A percentile compares a stretch with the other conserved stretches of the same genome.
Conservation (phyloP, 1,139 yeast species). For the Pneumocystis murina region DNA sequence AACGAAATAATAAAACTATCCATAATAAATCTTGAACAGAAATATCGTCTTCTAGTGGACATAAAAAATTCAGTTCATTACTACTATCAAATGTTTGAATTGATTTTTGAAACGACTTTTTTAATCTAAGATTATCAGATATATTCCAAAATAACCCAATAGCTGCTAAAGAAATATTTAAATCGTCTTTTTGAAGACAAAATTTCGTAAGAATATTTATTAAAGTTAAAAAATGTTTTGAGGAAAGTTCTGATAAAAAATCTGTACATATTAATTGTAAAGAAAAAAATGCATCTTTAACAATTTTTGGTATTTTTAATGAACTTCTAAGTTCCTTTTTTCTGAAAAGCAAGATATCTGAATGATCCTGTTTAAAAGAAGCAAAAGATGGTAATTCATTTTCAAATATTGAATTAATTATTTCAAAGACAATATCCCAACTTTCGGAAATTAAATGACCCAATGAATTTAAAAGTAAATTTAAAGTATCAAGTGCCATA, state of each 20-base stretch:
- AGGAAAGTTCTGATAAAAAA: not conserved
- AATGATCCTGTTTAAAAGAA: not conserved
- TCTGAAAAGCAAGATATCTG: not conserved
- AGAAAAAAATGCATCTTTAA: conserved; percentile 8
- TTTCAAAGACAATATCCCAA: conserved; percentile 59
- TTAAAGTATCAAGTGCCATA: conserved; percentile 45
- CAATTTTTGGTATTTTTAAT: not conserved
- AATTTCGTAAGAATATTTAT: conserved; percentile 5
- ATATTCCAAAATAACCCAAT: conserved; percentile 9
- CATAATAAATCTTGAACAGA: conserved; percentile 4
- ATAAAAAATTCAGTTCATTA: not conserved
- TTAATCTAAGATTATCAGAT: conserved; percentile 1
- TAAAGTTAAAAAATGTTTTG: conserved; percentile 1
- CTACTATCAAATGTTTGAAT: not conserved
- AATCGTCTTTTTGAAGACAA: conserved; percentile 4
- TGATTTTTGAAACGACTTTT: not conserved
- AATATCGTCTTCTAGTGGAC: not conserved
- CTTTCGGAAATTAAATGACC: conserved; percentile 46
- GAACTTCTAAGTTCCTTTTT: not conserved
- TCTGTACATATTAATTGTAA: conserved; percentile 9
- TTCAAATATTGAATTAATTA: conserved; percentile 53
- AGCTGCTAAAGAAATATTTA: conserved; percentile 8
- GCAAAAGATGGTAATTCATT: not conserved
- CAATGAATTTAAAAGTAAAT: conserved; percentile 57
- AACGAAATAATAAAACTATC: conserved; percentile 4